Evolutionary conservation across 257 asterid species (phyloP).

Genomic region (Fraxinus excelsior): DNA sequence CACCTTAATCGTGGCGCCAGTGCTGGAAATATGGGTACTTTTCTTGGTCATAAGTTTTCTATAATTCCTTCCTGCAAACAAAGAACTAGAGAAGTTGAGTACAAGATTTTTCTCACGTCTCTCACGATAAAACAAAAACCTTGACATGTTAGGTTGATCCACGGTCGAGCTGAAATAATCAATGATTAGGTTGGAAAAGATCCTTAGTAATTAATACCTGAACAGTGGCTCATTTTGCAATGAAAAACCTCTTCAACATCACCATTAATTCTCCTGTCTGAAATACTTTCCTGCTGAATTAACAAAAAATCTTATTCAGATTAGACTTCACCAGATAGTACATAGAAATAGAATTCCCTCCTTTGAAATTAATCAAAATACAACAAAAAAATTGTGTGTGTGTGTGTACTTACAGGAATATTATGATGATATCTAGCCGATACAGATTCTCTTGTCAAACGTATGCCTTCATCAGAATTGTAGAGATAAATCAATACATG

Average conservation of each 20-base stretch:
- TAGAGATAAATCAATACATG: not conserved
- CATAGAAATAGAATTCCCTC: no score
- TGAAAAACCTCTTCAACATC: constrained; percentile 18
- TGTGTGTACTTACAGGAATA: constrained; percentile 38
- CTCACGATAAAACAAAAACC: not conserved
- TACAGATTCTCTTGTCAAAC: constrained; percentile 34
- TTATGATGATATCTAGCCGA: constrained; percentile 18
- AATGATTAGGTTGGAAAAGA: constrained; percentile 44
- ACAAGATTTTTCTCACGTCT: not conserved
- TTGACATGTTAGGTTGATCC: not conserved
- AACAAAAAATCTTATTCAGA: not conserved
- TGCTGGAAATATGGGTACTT: constrained; percentile 26
- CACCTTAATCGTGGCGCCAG: constrained; percentile 49
- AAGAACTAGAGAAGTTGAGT: constrained; percentile 12
- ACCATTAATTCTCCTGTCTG: constrained; percentile 18
- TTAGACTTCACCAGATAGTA: no score
- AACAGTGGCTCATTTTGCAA: constrained; percentile 28
- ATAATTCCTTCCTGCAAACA: constrained; percentile 52
- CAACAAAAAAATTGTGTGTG: not conserved
- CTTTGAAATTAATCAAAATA: not conserved
- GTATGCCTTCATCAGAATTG: constrained; percentile 38
- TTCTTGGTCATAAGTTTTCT: constrained; percentile 51
- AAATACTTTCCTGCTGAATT: constrained; percentile 28
- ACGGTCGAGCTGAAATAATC: not conserved
- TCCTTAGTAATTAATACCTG: constrained; percentile 61